A percentile compares a stretch with the other conserved stretches of the same genome.
phyloP scores from a whole-genome alignment of 805 yeast species.

The Yarrowia yakushimensis region DNA sequence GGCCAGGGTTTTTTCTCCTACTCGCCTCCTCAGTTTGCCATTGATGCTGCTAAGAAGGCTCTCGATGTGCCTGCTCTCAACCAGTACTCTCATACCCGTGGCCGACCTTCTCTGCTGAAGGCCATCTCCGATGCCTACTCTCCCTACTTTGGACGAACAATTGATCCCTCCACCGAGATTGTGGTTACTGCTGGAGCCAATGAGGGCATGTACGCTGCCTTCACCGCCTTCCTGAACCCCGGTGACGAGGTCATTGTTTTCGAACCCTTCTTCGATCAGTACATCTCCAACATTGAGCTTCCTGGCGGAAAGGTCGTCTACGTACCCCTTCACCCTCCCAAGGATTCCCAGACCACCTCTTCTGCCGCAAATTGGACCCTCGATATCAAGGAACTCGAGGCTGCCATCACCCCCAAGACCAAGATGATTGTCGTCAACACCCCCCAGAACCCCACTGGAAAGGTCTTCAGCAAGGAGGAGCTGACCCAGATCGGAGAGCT shows the following conservation, averaged over 20 bases:
- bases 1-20: constrained; percentile 98
- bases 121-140: constrained; percentile 71
- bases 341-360: constrained; percentile 56
- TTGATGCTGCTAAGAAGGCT: constrained; percentile 74
- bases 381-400: constrained; percentile 72
- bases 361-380: constrained; percentile 87
- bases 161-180: constrained; percentile 57
- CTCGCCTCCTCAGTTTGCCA: constrained; percentile 91
- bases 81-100: constrained; percentile 90
- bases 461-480: constrained; percentile 75
- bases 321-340: constrained; percentile 82
- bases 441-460: constrained; percentile 97
- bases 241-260: constrained; percentile 96
- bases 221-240: constrained; percentile 76
- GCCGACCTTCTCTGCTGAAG: constrained; percentile 70
- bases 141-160: constrained; percentile 55
- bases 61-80: constrained; percentile 69
- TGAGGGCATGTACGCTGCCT: constrained; percentile 84
- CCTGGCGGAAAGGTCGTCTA: constrained; percentile 90
- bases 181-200: constrained; percentile 95
- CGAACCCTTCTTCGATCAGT: constrained; percentile 96
- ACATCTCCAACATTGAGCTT: constrained; percentile 88
- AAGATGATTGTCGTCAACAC: constrained; percentile 85
- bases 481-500: constrained; percentile 69
- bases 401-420: constrained; percentile 69